Percentiles rank a stretch among this genome's conserved stretches.
Conservation (phyloP, 2,329 filamentous ascomycete genomes). For the Ampelomyces quisqualis region DNA sequence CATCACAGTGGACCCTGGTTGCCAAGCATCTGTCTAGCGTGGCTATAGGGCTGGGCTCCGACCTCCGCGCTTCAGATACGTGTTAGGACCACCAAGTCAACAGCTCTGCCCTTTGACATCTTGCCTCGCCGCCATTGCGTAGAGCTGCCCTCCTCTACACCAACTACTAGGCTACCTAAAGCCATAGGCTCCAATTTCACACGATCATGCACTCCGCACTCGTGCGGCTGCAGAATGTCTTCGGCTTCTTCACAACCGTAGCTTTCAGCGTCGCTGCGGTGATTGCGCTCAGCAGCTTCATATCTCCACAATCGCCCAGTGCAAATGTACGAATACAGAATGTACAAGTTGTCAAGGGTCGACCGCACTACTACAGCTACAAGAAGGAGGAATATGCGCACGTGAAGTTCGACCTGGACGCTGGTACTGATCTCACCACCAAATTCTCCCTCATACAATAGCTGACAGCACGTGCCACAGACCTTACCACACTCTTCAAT, state of each 20-base stretch:
- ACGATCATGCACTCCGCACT: conserved; percentile 78
- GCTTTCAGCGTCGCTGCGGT: conserved; percentile 76
- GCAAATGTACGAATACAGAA: conserved; percentile 68
- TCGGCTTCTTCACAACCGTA: conserved; percentile 97
- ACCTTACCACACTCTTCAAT: conserved; percentile 89
- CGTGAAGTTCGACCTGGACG: conserved; percentile 88
- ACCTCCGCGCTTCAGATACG: conserved; percentile 37
- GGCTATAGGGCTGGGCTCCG: conserved; percentile 27
- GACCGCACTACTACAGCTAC: conserved; percentile 91
- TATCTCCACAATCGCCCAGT: conserved; percentile 66
- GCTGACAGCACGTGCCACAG: conserved; percentile 43
- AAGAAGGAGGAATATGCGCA: conserved; percentile 96
- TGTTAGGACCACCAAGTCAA: conserved; percentile 31
- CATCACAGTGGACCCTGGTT: background rate
- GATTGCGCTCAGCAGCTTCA: conserved; percentile 77
- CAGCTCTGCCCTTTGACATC: conserved; percentile 1
- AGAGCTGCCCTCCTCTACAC: conserved; percentile 3
- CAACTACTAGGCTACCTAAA: background rate
- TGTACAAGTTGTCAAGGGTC: conserved; percentile 84
- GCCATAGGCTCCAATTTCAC: background rate
- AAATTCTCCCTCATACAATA: background rate
- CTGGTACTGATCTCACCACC: conserved; percentile 50
- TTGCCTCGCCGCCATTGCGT: background rate
- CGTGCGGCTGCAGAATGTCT: conserved; percentile 85
- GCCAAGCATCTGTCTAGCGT: conserved; percentile 9